Base-by-base conservation (phyloP, 176 grass and related monocot species). In the Cenchrus purpureus region DNA sequence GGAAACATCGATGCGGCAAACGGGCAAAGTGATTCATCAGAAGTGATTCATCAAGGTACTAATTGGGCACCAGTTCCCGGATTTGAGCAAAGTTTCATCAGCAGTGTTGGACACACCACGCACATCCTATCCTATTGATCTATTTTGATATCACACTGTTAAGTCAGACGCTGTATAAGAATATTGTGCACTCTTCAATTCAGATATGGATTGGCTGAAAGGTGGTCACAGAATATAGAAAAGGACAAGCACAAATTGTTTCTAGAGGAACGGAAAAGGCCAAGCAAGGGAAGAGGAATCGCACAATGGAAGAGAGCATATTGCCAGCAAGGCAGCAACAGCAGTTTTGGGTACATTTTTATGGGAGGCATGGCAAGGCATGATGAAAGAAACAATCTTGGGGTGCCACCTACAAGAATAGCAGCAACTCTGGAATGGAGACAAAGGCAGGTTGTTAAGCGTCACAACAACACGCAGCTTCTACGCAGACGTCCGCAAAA, bases 391-490 rank as follows among this genome's bases (percentile, higher is more conserved):
- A 80, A 55, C 67, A 71, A 31, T 54, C 43, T 60, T 29, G 54
- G 14, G 53, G 31, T 43, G 86, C 53, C 75, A 58, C 49, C 44
- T 16, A 34, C 5, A 68, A 46, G 48, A 74, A 56, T 46, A 81
- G 48, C 34, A 64, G 37, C 37, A 40, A 40, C 37, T 65, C 78
- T 25, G 6, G 1, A 71, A 58, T 54, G 71, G 28, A 32, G 71
- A 57, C 66, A 82, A 53, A 71, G 40, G 54, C 17, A 15, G 56
- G 71, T 76, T 43, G 78, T 13, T 37, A 57, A 56, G 79, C 73
- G 65, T 90, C 71, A 90, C 78, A 59, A 10, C 75, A 74, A 34
- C 34, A 34, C 71, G 44, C 44, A 46, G 44, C 6, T 50, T 49
- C 34, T 34, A 34, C 34, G 71, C 65, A 31, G 16, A 62, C 59